Conservation (phyloP, 345 rosid genomes). For the Gossypium turneri region DNA sequence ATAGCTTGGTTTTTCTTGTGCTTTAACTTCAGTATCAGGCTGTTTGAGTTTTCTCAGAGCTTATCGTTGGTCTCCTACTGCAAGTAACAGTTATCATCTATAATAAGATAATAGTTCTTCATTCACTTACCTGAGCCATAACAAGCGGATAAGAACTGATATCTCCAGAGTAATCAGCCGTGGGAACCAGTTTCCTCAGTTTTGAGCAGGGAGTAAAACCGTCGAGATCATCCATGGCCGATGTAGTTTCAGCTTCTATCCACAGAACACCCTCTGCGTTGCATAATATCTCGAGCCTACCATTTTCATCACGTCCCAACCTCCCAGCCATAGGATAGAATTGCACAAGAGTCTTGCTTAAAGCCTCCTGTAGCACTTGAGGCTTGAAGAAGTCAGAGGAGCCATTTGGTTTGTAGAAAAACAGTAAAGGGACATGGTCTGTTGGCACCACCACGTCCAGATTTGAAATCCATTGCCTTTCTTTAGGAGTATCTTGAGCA, state of each 20-base stretch:
- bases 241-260: slow-evolving; percentile 29
- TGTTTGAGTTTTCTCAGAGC: too few species aligned
- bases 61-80: too few species aligned
- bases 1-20: too few species aligned
- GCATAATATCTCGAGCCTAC: neutral
- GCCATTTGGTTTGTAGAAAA: neutral
- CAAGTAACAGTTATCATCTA: too few species aligned
- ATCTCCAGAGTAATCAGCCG: neutral
- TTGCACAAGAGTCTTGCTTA: neutral
- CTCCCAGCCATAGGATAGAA: neutral
- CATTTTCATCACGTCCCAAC: neutral
- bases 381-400: neutral
- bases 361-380: neutral
- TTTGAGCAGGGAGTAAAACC: slow-evolving; percentile 14
- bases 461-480: neutral
- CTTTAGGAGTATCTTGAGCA: neutral
- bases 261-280: slow-evolving; percentile 25
- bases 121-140: neutral
- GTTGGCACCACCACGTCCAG: neutral
- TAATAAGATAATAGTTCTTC: neutral
- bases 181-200: neutral
- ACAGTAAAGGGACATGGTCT: neutral
- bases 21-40: too few species aligned
- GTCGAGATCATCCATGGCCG: slow-evolving; percentile 19
- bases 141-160: neutral